Conservation (phyloP, 108 stramenopile genomes). For the Skeletonema grethae region DNA sequence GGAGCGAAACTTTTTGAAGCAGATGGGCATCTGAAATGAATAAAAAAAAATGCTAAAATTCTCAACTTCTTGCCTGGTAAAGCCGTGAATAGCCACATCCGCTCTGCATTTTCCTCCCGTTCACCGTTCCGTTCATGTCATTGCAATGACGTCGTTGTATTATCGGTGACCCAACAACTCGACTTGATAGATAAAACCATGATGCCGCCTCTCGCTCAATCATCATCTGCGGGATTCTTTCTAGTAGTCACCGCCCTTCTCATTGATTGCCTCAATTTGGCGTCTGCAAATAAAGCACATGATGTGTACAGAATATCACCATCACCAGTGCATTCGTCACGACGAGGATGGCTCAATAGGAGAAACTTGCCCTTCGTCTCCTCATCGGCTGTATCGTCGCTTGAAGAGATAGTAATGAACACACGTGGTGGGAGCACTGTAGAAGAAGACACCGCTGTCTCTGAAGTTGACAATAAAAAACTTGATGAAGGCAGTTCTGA, state of each 20-base stretch:
- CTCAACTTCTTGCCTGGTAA: too few species aligned
- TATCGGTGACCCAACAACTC: not conserved
- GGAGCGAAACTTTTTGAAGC: too few species aligned
- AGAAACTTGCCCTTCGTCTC: constrained; percentile 5
- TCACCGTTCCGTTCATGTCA: too few species aligned
- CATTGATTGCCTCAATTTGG: not conserved
- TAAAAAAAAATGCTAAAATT: too few species aligned
- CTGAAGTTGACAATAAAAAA: not conserved
- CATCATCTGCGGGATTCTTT: not conserved
- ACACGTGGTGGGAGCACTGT: constrained; percentile 30
- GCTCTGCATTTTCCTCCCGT: too few species aligned
- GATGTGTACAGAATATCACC: constrained; percentile 7
- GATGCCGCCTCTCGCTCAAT: constrained; percentile 1
- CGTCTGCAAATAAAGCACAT: not conserved
- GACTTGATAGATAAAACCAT: not conserved
- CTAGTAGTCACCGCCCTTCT: not conserved
- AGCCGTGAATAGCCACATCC: too few species aligned
- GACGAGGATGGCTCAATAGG: constrained; percentile 15
- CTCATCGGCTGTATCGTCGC: not conserved
- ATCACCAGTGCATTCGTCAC: not conserved
- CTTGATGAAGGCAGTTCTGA: not conserved
- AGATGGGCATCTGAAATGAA: too few species aligned
- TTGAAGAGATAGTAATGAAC: not conserved
- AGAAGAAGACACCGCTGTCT: constrained; percentile 1
- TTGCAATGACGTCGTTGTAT: not conserved